Base-by-base conservation (phyloP, 2,329 filamentous ascomycete species). In the Xylariaceae sp. region DNA sequence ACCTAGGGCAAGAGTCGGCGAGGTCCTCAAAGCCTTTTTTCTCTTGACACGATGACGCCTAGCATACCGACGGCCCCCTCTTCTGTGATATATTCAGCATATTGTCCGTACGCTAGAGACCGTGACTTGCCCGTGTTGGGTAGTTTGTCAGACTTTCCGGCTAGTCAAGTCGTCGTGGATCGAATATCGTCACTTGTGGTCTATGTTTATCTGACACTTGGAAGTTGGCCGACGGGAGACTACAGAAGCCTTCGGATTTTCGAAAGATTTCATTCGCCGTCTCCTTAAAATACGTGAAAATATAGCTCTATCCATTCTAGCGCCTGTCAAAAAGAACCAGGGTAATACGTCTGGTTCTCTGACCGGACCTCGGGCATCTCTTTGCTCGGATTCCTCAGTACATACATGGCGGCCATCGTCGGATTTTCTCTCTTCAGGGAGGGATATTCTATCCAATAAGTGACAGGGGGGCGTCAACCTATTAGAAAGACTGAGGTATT, bases 1-100 rank as follows among this genome's bases (percentile, higher is more conserved):
- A 55, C 51, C n/a, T 15, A 52, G 11, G 58, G 63, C 56, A 65
- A 59, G 56, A 65, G 53, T 63, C 55, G 58, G 63, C 63, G 63
- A 65, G 55, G 34, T 39, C 59, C 39, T 11, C 50, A 45, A n/a
- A n/a, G 5, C 5, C 13, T 45, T 45, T 45, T 45, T n/a, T 45
- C 42, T 45, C 42, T 45, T 17, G 42, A 13, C 42, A 45, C 42
- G 13, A 45, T 45, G 42, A 3, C 5, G 42, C 42, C 42, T n/a
- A n/a, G 42, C 5, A 45, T 10, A 5, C 49, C 11, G 35, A 30
- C 23, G 23, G 3, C 11, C 30, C 10, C 7, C 34, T 42, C 37
- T 13, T 42, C 37, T 9, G 8, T 42, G 37, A 13, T 13, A 10
- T 42, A 42, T 13, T 10, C 37, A 42, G 11, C 11, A 42, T 13